phyloP scores from a whole-genome alignment of 2,329 filamentous ascomycete species.

The Lachnellula suecica region DNA sequence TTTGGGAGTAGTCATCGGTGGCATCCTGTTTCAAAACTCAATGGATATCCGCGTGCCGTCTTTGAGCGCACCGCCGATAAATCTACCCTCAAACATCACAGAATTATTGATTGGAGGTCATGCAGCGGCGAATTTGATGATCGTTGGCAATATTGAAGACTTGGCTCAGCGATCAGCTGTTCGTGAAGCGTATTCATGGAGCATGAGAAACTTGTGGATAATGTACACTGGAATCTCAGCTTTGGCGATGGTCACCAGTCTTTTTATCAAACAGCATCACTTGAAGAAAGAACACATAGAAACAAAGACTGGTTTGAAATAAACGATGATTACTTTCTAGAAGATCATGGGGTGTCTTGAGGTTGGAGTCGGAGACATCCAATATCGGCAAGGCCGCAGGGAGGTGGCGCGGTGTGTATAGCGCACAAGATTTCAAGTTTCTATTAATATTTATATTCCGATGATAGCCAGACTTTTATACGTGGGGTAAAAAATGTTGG shows the following conservation, averaged over 20 bases:
- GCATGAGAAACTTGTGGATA: constrained; percentile 23
- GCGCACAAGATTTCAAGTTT: no score
- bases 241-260: constrained; percentile 36
- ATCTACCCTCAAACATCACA: constrained; percentile 7
- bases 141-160: constrained; percentile 7
- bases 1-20: constrained; percentile 44
- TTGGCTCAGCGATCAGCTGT: constrained; percentile 13
- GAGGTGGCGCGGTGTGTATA: no score
- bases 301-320: constrained; percentile 44
- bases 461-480: no score
- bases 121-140: constrained; percentile 17
- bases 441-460: no score
- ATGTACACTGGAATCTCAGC: constrained; percentile 15
- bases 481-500: no score
- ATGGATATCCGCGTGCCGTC: constrained; percentile 9
- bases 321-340: background rate
- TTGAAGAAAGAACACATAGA: constrained; percentile 49
- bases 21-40: constrained; percentile 40
- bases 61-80: constrained; percentile 3
- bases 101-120: constrained; percentile 3
- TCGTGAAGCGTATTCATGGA: constrained; percentile 16
- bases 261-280: constrained; percentile 41
- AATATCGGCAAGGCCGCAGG: no score
- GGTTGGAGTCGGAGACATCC: background rate
- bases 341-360: no score